Percentiles rank a stretch among this genome's conserved stretches.
These are phyloP conservation scores for Cardamine resedifolia DNA, from an alignment of 345 rosid species.

Conservation along the genomic window DNA sequence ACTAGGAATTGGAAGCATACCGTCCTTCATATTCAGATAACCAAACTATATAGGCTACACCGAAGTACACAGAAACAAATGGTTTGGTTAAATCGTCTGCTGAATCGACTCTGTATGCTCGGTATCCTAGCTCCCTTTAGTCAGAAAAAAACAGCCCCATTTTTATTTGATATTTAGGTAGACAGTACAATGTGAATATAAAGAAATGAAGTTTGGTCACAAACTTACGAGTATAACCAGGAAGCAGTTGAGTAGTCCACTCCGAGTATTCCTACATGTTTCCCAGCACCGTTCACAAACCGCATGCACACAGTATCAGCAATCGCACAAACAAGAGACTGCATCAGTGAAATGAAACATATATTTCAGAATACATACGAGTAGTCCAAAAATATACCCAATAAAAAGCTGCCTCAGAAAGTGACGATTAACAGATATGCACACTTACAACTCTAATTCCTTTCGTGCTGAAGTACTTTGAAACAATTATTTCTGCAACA, in stretches of 20 bases:
- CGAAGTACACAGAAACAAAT: slow-evolving; percentile 84
- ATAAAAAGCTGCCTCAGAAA: not conserved
- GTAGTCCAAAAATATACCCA: not conserved
- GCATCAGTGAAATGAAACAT: slow-evolving; percentile 26
- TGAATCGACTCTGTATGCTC: slow-evolving; percentile 75
- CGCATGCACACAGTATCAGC: slow-evolving; percentile 87
- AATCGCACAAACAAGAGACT: slow-evolving; percentile 77
- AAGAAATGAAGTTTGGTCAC: slow-evolving; percentile 10
- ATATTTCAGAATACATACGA: not conserved
- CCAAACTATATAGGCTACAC: slow-evolving; percentile 83
- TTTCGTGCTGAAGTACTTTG: slow-evolving; percentile 69
- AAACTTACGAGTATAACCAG: slow-evolving; percentile 84
- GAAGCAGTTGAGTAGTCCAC: slow-evolving; percentile 69
- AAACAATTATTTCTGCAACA: slow-evolving; percentile 71
- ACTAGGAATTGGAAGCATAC: slow-evolving; percentile 40
- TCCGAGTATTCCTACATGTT: slow-evolving; percentile 70
- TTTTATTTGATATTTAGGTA: not conserved
- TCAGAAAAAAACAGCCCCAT: slow-evolving; percentile 4
- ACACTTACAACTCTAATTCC: slow-evolving; percentile 72
- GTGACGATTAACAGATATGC: slow-evolving; percentile 4
- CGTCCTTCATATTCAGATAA: slow-evolving; percentile 82
- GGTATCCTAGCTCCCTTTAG: slow-evolving; percentile 71
- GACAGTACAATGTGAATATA: not conserved
- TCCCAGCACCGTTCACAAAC: slow-evolving; percentile 60
- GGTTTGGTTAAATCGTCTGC: slow-evolving; percentile 72